Base-by-base conservation (phyloP, 495 filamentous ascomycete genomes). In the Penicillium egyptiacum region DNA sequence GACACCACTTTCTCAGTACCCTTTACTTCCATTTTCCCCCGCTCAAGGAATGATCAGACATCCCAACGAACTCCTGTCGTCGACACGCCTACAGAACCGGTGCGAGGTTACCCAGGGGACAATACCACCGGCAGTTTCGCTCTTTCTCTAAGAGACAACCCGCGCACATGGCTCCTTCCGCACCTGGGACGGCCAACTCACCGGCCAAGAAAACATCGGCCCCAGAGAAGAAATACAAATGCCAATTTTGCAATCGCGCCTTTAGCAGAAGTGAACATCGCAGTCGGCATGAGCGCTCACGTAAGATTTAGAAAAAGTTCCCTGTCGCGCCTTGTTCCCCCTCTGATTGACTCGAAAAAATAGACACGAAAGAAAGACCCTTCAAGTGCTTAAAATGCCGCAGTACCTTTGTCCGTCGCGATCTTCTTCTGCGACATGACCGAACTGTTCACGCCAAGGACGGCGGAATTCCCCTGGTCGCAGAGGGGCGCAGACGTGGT, bases 361-460 rank as follows among this genome's bases (percentile, higher is more conserved):
- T 76, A 96, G 93, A 97, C 75, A 98, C 94, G 50, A 98, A 98
- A 79, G 94, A 98, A 75, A 89, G 94, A 56, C 94, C 94, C 33
- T 98, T 98, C 83, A 97, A 97, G 70, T 98, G 94, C 77, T 78
- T 87, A 69, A 98, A 98, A 79, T 98, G 94, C 77, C 84, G 92
- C 65, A 98, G 94, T 81, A 98, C 94, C 56, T 98, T 98, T 66
- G 94, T 98, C 61, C 89, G 94, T 71, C 89, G 94, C 75, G 94
- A 98, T 75, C 83, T 98, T 23, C 84, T 98, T 35, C 84, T 98
- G 59, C 91, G 94, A 72, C 94, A 98, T 78, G 94, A 98, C 71
- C 90, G 94, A 63, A 98, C 94, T 54, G 94, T 98, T 50, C 94
- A 98, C 74, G 94, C 94, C 54, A 98, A 98, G 75, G 94, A 98